A percentile compares a stretch with the other conserved stretches of the same genome.
Evolutionary conservation across 352 stramenopile genomes (phyloP).

Genomic region (Poterioochromonas sp.): DNA sequence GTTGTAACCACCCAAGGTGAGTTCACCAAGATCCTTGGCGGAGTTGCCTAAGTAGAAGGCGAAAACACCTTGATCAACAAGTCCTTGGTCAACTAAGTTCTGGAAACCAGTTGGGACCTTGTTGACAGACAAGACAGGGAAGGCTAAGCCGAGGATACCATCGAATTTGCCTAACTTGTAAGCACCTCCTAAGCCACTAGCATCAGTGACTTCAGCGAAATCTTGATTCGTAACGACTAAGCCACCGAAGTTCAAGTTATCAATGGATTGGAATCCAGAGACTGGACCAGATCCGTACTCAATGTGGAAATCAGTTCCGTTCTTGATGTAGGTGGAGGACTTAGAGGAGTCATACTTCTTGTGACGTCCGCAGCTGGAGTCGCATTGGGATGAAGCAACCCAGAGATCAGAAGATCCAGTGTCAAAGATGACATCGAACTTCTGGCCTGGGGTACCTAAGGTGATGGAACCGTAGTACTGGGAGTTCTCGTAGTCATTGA

Average conservation of each 20-base stretch:
- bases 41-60: conserved; percentile 27
- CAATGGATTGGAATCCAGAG: conserved; percentile 60
- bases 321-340: conserved; percentile 70
- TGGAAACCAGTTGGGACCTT: conserved; percentile 84
- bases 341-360: conserved; percentile 72
- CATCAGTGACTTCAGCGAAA: conserved; percentile 91
- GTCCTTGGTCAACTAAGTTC: conserved; percentile 71
- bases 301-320: conserved; percentile 84
- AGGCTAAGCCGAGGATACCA: conserved; percentile 91
- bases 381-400: conserved; percentile 69
- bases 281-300: conserved; percentile 87
- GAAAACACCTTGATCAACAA: conserved; percentile 60
- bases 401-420: conserved; percentile 92
- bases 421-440: conserved; percentile 89
- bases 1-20: conserved; percentile 67
- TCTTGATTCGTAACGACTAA: conserved; percentile 65
- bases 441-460: conserved; percentile 76
- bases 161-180: conserved; percentile 93
- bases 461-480: conserved; percentile 78
- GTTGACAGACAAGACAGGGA: conserved; percentile 81
- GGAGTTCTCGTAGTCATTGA: conserved; percentile 73
- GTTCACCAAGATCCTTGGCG: conserved; percentile 49
- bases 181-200: conserved; percentile 79
- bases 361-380: conserved; percentile 50
- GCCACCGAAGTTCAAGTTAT: conserved; percentile 59